These are phyloP conservation scores for Colletotrichum gigasporum DNA, from an alignment of 2,329 filamentous ascomycete species.

Conservation along the genomic window DNA sequence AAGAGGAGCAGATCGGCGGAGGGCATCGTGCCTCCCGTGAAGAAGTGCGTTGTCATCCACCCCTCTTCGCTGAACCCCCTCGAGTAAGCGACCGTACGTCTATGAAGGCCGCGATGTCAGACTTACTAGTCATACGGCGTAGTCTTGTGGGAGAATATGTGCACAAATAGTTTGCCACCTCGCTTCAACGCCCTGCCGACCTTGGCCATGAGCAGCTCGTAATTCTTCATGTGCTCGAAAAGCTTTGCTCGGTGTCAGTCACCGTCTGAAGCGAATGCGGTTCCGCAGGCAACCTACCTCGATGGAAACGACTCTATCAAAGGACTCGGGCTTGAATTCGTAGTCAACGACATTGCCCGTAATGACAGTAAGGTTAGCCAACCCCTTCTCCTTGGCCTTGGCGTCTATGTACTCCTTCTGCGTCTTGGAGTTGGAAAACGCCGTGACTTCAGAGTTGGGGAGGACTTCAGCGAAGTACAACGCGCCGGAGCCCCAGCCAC, in stretches of 20 bases:
- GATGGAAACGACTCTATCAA: conserved; percentile 74
- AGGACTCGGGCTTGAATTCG: conserved; percentile 66
- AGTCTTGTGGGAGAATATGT: conserved; percentile 71
- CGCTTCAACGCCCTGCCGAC: conserved; percentile 67
- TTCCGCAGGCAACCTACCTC: conserved; percentile 48
- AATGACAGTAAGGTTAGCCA: conserved; percentile 70
- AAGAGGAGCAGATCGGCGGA: conserved; percentile 72
- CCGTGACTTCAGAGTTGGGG: conserved; percentile 69
- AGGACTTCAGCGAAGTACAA: conserved; percentile 73
- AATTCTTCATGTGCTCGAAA: conserved; percentile 83
- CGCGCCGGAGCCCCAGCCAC: conserved; percentile 74
- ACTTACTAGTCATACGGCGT: conserved; percentile 71
- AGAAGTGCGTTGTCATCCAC: conserved; percentile 81
- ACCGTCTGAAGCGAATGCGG: background rate
- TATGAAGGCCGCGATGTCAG: background rate
- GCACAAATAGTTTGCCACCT: conserved; percentile 74
- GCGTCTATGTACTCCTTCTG: conserved; percentile 74
- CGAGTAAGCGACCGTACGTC: background rate
- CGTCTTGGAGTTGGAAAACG: conserved; percentile 75
- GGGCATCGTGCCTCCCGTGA: conserved; percentile 78
- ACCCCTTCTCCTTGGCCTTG: conserved; percentile 62
- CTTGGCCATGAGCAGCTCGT: conserved; percentile 73
- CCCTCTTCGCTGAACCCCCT: conserved; percentile 60
- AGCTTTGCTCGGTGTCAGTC: conserved; percentile 53
- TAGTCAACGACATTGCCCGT: conserved; percentile 75